These are phyloP conservation scores for Canavalia ensiformis DNA, from an alignment of 306 rosid species.

Conservation along the genomic window DNA sequence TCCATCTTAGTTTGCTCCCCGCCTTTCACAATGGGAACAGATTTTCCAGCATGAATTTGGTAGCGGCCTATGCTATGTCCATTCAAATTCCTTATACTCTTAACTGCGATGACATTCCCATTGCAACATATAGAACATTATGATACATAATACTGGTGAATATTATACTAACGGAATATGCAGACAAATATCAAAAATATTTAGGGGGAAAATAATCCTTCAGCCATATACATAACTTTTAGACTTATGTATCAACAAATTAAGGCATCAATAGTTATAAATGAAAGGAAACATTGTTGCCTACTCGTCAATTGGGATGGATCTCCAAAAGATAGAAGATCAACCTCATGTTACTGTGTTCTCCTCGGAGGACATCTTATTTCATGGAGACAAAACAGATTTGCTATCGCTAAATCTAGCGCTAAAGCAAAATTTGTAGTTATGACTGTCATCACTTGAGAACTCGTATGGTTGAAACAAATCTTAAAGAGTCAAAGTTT, in stretches of 20 bases:
- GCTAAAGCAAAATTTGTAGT: no score
- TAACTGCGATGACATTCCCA: slow-evolving; percentile 66
- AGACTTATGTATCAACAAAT: background rate
- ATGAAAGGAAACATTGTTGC: background rate
- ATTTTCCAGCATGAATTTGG: slow-evolving; percentile 96
- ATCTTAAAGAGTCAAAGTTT: no score
- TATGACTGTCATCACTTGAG: no score
- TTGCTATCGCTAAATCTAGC: no score
- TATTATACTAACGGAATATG: background rate
- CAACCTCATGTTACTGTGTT: background rate
- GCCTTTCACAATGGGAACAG: slow-evolving; percentile 96
- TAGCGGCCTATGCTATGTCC: slow-evolving; percentile 98
- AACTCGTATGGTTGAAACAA: no score
- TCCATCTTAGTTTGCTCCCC: slow-evolving; percentile 99
- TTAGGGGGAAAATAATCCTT: background rate
- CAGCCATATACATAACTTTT: background rate
- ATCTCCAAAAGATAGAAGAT: background rate
- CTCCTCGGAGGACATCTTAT: no score
- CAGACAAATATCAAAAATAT: slow-evolving; percentile 14
- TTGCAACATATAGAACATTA: slow-evolving; percentile 21
- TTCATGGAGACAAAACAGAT: no score
- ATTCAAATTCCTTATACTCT: slow-evolving; percentile 93
- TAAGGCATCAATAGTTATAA: slow-evolving; percentile 5
- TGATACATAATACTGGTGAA: slow-evolving; percentile 15
- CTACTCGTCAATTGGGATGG: background rate